A percentile compares a stretch with the other conserved stretches of the same genome.
Conservation (phyloP, 371 early-diverging fungal species). For the Racocetra persica region DNA sequence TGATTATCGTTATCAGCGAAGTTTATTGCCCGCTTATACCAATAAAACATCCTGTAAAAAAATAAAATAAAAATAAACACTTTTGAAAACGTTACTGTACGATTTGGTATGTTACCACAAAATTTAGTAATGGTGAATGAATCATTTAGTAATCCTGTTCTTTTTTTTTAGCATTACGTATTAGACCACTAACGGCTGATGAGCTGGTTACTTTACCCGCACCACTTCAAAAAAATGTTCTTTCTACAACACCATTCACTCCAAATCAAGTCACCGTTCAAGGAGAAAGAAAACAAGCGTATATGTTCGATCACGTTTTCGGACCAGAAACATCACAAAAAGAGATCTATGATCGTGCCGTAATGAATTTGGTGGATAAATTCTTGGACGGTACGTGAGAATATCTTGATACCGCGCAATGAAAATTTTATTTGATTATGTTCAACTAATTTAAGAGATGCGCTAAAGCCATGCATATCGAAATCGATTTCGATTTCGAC, state of each 20-base stretch:
- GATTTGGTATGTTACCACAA: too few species aligned
- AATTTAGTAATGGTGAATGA: too few species aligned
- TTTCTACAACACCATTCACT: conserved; percentile 21
- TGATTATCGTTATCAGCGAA: too few species aligned
- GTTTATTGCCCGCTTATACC: conserved; percentile 42
- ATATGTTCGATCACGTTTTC: conserved; percentile 84
- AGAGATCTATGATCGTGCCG: conserved; percentile 75
- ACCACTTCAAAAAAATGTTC: conserved; percentile 18
- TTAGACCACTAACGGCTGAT: conserved; percentile 19
- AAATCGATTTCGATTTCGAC: too few species aligned
- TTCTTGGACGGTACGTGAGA: conserved; percentile 81
- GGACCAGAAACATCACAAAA: conserved; percentile 71
- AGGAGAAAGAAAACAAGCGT: conserved; percentile 47
- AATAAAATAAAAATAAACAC: background rate
- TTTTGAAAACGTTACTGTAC: too few species aligned
- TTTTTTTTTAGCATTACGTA: conserved; percentile 29
- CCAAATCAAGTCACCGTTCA: conserved; percentile 35
- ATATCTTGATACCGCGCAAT: conserved; percentile 70
- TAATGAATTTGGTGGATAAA: conserved; percentile 77
- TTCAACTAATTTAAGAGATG: too few species aligned
- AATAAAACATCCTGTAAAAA: conserved; percentile 34
- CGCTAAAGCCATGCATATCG: too few species aligned
- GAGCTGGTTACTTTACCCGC: conserved; percentile 20
- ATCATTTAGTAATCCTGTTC: too few species aligned
- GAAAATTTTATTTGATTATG: conserved; percentile 18